Evolutionary conservation across 139 green algal genomes (phyloP).

Genomic region (Picochlorum sp.): DNA sequence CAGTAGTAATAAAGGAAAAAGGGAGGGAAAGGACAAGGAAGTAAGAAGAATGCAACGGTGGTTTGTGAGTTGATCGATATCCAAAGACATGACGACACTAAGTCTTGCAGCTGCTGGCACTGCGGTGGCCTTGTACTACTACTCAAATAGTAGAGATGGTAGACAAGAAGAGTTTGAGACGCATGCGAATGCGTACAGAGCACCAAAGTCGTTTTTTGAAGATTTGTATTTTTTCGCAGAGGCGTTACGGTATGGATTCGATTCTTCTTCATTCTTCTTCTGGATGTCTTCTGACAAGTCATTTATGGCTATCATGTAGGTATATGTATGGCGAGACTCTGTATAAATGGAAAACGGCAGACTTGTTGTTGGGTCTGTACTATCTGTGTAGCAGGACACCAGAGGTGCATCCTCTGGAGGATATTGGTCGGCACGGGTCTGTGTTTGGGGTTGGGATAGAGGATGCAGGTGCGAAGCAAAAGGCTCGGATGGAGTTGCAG

Average conservation of each 20-base stretch:
- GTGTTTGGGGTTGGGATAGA: slow-evolving; percentile 10
- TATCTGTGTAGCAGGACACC: slow-evolving; percentile 52
- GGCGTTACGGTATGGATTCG: slow-evolving; percentile 41
- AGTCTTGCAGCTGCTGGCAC: slow-evolving; percentile 26
- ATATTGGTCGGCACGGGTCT: slow-evolving; percentile 44
- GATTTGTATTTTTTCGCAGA: slow-evolving; percentile 68
- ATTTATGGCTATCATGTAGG: slow-evolving; percentile 13
- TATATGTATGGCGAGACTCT: slow-evolving; percentile 69
- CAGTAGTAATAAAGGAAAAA: no score
- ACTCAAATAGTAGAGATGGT: slow-evolving; percentile 8
- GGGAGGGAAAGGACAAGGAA: no score
- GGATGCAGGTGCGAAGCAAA: slow-evolving; percentile 3
- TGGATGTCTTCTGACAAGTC: neutral
- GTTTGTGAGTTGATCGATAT: no score
- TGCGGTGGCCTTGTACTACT: slow-evolving; percentile 34
- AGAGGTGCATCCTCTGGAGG: slow-evolving; percentile 44
- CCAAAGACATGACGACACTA: neutral
- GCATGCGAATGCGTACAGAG: slow-evolving; percentile 21
- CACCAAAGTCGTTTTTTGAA: slow-evolving; percentile 60
- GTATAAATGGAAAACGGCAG: slow-evolving; percentile 62
- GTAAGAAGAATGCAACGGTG: no score
- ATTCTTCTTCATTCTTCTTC: neutral
- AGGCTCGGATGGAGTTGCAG: slow-evolving; percentile 42
- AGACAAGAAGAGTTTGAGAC: slow-evolving; percentile 11
- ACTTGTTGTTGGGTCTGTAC: slow-evolving; percentile 72